phyloP scores from a whole-genome alignment of 352 stramenopile species.

The Phytopythium aichiense region DNA sequence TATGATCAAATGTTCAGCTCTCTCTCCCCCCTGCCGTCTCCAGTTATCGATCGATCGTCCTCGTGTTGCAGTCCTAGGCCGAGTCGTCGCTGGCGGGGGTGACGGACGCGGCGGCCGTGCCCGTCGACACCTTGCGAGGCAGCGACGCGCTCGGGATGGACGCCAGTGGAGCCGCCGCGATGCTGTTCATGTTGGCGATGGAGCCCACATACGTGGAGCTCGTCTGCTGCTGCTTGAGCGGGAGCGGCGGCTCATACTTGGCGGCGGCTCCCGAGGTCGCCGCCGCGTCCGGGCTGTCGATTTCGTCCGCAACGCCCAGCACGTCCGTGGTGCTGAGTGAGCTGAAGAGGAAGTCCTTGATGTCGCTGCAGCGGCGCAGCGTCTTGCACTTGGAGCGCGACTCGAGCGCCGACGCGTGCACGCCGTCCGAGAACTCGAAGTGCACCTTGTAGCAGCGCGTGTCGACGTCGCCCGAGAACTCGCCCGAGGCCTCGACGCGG shows the following conservation, averaged over 20 bases:
- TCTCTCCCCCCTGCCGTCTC: not conserved
- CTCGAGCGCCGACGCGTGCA: constrained; percentile 47
- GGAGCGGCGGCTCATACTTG: not conserved
- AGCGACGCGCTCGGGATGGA: constrained; percentile 18
- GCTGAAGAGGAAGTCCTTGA: constrained; percentile 47
- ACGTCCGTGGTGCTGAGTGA: constrained; percentile 3
- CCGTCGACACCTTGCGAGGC: constrained; percentile 11
- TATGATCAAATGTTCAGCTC: too few relatives aligned
- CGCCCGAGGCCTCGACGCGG: constrained; percentile 52
- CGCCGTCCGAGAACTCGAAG: constrained; percentile 68
- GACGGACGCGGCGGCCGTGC: not conserved
- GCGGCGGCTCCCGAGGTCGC: not conserved
- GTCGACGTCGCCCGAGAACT: constrained; percentile 65
- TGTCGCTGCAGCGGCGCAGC: constrained; percentile 40
- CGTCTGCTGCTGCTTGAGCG: not conserved
- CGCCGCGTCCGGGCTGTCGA: not conserved
- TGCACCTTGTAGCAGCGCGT: constrained; percentile 67
- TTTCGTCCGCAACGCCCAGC: not conserved
- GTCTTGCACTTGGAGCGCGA: constrained; percentile 57
- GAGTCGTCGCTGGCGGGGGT: not conserved
- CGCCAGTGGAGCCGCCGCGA: constrained; percentile 7
- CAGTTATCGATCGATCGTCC: not conserved
- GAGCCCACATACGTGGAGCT: not conserved
- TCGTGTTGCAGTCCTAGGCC: not conserved
- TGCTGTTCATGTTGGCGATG: constrained; percentile 1